These are phyloP conservation scores for Isoetes taiwanensis DNA, from an alignment of 75 land plant genomes.

Conservation along the genomic window DNA sequence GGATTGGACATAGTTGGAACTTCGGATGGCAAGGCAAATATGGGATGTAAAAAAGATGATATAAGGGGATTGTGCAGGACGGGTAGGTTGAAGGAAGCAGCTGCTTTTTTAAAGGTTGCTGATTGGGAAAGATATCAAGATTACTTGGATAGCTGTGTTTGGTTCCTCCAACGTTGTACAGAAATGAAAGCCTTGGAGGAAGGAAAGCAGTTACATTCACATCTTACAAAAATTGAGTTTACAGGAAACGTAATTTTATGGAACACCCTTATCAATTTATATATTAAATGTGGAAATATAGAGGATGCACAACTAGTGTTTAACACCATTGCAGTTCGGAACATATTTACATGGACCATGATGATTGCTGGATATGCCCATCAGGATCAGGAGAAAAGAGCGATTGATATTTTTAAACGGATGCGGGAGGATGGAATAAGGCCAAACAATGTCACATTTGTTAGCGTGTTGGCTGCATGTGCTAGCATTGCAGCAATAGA, in stretches of 20 bases:
- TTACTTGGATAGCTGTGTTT: conserved; percentile 16
- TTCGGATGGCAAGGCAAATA: no score
- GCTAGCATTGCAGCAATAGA: no score
- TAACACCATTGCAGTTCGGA: not conserved
- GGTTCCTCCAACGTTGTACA: conserved; percentile 19
- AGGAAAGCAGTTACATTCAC: conserved; percentile 21
- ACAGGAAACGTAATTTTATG: not conserved
- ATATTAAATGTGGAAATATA: not conserved
- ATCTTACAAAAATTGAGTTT: not conserved
- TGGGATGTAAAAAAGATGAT: no score
- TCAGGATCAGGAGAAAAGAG: not conserved
- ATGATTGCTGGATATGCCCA: conserved; percentile 8
- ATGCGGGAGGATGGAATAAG: conserved; percentile 7
- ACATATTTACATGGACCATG: conserved; percentile 9
- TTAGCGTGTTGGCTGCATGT: conserved; percentile 14
- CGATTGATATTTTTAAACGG: not conserved
- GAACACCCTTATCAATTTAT: not conserved
- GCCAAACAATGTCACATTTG: conserved; percentile 8
- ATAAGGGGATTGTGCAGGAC: no score
- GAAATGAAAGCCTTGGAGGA: not conserved
- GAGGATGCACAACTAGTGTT: conserved; percentile 5
- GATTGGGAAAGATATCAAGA: no score
- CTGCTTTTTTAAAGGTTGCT: no score
- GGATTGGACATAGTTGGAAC: no score
- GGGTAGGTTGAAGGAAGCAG: no score